Base-by-base conservation (phyloP, 2,329 filamentous ascomycete genomes). In the Fusarium paranaense region DNA sequence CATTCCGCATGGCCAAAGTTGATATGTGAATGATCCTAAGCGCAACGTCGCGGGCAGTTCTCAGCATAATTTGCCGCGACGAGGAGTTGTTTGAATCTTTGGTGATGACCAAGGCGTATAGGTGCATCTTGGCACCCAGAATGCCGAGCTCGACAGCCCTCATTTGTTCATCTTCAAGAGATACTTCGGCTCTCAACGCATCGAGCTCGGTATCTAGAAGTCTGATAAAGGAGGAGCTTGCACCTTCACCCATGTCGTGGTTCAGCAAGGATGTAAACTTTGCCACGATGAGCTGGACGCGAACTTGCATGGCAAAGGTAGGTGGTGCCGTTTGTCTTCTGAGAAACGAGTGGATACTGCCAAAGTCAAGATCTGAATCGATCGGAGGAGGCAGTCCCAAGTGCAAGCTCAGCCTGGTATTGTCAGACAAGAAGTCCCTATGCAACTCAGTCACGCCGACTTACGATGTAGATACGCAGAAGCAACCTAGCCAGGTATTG, bases 401-500 rank as follows among this genome's bases (percentile, higher is more conserved):
- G 2, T 76, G 73, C 5, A 75, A 52, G 20, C 73, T 67, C 18
- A 76, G 22, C 13, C 72, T 76, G 11, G 0, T 14, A 5, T 18
- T 0, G 18, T 58, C 3, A 54, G 52, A 5, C 5, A 57, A 2
- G 8, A 1, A 2, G 5, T 1, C 20, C 11, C 3, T 13, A 4
- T 7, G 0, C 22, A 47, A 52, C 27, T n/a, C 2, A 0, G 16
- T 8, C 10, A 13, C n/a, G 0, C 11, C 6, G 13, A 59, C 73
- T 14, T 35, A 75, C 73, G 67, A 75, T 6, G 73, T 75, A 5
- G 54, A 54, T 0, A 76, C 72, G 3, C 62, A 64, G 14, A 76
- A 76, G 32, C 70, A 75, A 0, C 63, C 64, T 3, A 76, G 14
- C 72, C 73, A 76, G 1, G 73, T 73, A 10, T 73, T 76, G 1